Evolutionary conservation across 805 yeast genomes (phyloP), one percentile per base, ranked within the genome.

Genomic region (Ogataea angusta): DNA sequence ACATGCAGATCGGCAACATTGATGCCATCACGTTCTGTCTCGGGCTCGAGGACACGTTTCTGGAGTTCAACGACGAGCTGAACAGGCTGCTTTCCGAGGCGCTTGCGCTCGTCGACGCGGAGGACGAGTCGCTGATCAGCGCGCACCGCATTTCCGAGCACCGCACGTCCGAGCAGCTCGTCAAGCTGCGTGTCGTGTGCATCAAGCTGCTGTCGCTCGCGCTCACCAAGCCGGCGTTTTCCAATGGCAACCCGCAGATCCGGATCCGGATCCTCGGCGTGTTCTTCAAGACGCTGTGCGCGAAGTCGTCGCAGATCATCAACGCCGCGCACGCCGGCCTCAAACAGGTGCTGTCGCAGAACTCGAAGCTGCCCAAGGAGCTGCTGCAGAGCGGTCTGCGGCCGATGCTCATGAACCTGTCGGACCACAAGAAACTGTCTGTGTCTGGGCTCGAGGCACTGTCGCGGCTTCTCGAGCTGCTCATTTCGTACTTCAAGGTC

Each of bases 1-100:
- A 96, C 4, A 93, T 91, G 96, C 99, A 95, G 65, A 93, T 93
- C 42, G 99, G 99, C 26, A 90, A 93, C 60, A 90, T 93, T 46
- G 98, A 93, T 62, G 98, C 98, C 1, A 86, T 93, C n/a, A 82
- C 95, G 0, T 95, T 82, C 62, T 91, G 97, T 57, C 67, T 93
- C 43, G 79, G 83, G 1, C 69, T 91, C 35, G 93, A 87, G 10
- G 76, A 84, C 47, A 74, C 96, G 0, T 89, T 91, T 51, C 67
- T 91, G 49, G 82, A 82, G 8, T 91, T 88, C 59, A 86, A 85
- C 51, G 98, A 93, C 40, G 98, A 95, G 56, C 66, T 93, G 44
- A 85, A 82, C 44, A 69, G 99, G 38, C 68, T 95, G 41, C 66
- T 93, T 8, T 76, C 86, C 43, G 99, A 93, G 59, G 96, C 97